These are phyloP conservation scores for Dactylorhiza incarnata DNA, from an alignment of 106 monocot species.

Conservation along the genomic window DNA sequence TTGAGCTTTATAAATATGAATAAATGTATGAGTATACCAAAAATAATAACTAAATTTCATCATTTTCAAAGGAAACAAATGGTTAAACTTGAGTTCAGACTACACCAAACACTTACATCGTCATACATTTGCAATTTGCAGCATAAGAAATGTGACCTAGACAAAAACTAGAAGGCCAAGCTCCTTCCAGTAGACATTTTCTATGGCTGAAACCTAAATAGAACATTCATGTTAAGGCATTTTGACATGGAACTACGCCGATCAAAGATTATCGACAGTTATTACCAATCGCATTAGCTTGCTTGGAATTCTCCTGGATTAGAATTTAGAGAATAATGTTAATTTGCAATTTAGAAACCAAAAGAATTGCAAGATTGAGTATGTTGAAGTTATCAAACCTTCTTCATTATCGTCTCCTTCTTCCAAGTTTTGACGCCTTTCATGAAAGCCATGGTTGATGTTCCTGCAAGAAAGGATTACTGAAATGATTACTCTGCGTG, in stretches of 20 bases:
- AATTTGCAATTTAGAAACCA: conserved; percentile 1
- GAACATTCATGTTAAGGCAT: background rate
- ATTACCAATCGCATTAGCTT: conserved; percentile 19
- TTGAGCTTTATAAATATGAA: no score
- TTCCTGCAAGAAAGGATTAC: conserved; percentile 18
- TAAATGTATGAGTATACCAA: background rate
- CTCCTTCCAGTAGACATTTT: conserved; percentile 62
- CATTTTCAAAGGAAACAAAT: background rate
- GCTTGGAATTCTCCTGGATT: conserved; percentile 36
- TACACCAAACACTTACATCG: background rate
- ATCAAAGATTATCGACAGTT: background rate
- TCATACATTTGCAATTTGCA: conserved; percentile 42
- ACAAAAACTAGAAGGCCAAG: conserved; percentile 54
- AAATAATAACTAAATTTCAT: background rate
- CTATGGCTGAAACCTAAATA: conserved; percentile 30
- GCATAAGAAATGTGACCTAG: conserved; percentile 38
- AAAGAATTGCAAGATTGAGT: background rate
- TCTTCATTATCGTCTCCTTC: conserved; percentile 50
- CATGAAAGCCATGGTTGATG: conserved; percentile 53
- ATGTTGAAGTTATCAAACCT: conserved; percentile 14
- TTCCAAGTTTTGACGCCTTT: conserved; percentile 62
- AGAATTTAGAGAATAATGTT: background rate
- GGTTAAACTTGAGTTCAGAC: no score
- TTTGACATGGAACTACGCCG: background rate
- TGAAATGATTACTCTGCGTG: background rate